These are phyloP conservation scores for Brassica rapa DNA, from an alignment of 345 rosid species.

Conservation along the genomic window DNA sequence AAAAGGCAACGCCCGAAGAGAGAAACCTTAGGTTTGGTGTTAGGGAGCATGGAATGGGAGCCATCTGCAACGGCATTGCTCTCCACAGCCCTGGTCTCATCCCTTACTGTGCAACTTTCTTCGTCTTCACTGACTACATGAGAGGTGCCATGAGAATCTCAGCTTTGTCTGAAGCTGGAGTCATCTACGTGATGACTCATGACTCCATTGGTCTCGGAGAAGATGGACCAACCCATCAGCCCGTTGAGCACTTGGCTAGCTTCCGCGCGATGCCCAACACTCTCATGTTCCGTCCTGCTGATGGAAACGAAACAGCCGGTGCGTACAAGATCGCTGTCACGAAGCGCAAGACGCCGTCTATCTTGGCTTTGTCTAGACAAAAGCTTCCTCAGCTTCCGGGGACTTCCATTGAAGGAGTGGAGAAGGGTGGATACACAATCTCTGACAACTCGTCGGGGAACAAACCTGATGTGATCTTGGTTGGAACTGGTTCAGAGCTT, in stretches of 20 bases:
- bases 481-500: conserved; percentile 96
- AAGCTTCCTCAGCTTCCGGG: conserved; percentile 90
- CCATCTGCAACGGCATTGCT: conserved; percentile 89
- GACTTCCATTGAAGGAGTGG: conserved; percentile 87
- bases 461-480: conserved; percentile 89
- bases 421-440: conserved; percentile 83
- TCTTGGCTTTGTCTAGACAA: conserved; percentile 91
- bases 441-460: conserved; percentile 88
- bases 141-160: conserved; percentile 96
- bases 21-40: conserved; percentile 94
- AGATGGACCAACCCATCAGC: conserved; percentile 99
- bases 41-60: conserved; percentile 98
- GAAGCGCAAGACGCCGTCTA: conserved; percentile 79
- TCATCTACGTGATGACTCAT: conserved; percentile 97
- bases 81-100: conserved; percentile 87
- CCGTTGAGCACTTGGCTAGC: conserved; percentile 94
- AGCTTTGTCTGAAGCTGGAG: conserved; percentile 84
- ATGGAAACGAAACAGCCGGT: conserved; percentile 97
- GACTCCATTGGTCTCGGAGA: conserved; percentile 99
- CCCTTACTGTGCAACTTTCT: conserved; percentile 99
- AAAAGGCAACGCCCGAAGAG: conserved; percentile 87
- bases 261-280: conserved; percentile 99
- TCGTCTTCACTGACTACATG: conserved; percentile 99
- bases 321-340: conserved; percentile 83
- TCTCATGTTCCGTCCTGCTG: conserved; percentile 98